These are phyloP conservation scores for Rhodosporidiobolus odoratus DNA, from an alignment of 768 basidiomycete species.

Conservation along the genomic window DNA sequence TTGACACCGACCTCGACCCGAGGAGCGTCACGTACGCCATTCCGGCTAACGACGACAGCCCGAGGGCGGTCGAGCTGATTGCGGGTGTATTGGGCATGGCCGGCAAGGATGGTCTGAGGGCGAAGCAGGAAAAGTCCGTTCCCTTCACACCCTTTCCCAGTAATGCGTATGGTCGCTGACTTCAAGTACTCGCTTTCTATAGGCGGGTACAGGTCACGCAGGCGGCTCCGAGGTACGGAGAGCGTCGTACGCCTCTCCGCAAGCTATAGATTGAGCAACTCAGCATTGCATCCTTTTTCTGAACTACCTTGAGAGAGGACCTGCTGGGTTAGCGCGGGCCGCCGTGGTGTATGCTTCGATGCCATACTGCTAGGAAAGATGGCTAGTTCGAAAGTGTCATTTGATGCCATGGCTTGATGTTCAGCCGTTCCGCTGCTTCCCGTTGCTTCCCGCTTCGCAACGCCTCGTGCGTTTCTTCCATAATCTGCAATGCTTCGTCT, in stretches of 20 bases:
- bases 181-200: background rate
- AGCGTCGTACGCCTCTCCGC: background rate
- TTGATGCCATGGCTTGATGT: no score
- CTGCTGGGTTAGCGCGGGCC: no score
- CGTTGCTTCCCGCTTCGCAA: no score
- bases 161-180: background rate
- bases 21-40: conserved; percentile 96
- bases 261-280: background rate
- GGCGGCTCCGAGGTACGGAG: background rate
- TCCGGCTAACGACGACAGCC: conserved; percentile 94
- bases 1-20: conserved; percentile 93
- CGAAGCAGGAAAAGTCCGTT: conserved; percentile 26
- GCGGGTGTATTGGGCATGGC: conserved; percentile 86
- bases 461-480: background rate
- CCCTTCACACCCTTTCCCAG: background rate
- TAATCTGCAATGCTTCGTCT: no score
- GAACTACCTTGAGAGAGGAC: no score
- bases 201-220: conserved; percentile 8
- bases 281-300: background rate
- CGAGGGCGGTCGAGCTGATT: conserved; percentile 82
- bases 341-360: no score
- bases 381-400: no score
- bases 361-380: no score
- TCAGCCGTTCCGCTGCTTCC: no score
- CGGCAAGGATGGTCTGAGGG: conserved; percentile 52